Base-by-base conservation (phyloP, 2,329 filamentous ascomycete genomes). In the Beauveria sp. region DNA sequence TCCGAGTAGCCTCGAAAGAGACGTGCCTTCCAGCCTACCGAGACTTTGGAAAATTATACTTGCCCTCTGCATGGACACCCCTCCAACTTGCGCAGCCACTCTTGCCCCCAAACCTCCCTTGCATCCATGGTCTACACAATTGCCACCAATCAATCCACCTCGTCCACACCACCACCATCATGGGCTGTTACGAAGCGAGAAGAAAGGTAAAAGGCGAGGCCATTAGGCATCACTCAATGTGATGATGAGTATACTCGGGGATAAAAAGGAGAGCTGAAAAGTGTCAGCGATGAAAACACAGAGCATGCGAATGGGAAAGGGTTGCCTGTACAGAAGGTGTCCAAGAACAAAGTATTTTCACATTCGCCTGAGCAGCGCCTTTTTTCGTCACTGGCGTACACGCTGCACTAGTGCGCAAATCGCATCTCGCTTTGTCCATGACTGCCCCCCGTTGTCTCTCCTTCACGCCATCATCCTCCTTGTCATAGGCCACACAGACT, bases 91-190 rank as follows among this genome's bases (percentile, higher is more conserved):
- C 20, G 8, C 43, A 49, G 24, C 53, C n/a, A 46, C 46, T 22
- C 49, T 58, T 14, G 28, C 55, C 12, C 45, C 24, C 45, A 50
- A 51, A 43, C 10, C 24, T 50, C 46, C 46, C 34, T 58, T 50
- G 56, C 30, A 28, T 58, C 30, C 20, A 42, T 57, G 45, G 56
- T 51, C 30, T 38, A 24, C 56, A 38, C 34, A 12, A 38, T 14
- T 14, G 34, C 34, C 12, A 20, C 30, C 56, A 51, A 51, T 43
- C 22, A 58, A 58, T 43, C 46, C 56, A 43, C 56, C 46, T 28
- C 56, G 20, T 58, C 56, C 56, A 58, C 56, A 58, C 56, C 54
- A 58, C 43, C 46, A 58, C 53, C 26, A 56, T 22, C 40, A 56
- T 47, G 42, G 12, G 30, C 24, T 40, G 30, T 7, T 34, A 45